These are phyloP conservation scores for Chamaecyparis obtusa DNA, from an alignment of 75 land plant species.

Conservation along the genomic window DNA sequence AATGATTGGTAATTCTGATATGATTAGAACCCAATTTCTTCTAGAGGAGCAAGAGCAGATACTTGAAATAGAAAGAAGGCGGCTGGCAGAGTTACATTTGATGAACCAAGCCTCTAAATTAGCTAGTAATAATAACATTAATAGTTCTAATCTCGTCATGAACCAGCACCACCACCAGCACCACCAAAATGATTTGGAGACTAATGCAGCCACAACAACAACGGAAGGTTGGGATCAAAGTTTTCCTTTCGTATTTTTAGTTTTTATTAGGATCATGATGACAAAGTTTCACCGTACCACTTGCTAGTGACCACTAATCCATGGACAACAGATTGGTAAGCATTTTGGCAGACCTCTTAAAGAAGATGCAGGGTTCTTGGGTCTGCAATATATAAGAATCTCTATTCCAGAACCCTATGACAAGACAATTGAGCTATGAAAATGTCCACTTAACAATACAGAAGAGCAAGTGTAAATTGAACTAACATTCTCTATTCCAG, in stretches of 20 bases:
- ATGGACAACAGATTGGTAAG: neutral
- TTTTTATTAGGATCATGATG: neutral
- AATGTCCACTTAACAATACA: neutral
- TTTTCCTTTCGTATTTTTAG: constrained; percentile 16
- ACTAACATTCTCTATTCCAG: too few relatives aligned
- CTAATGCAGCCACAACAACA: constrained; percentile 10
- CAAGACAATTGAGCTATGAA: neutral
- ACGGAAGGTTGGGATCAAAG: constrained; percentile 11
- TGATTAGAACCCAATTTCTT: neutral
- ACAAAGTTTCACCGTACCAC: neutral
- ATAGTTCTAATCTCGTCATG: neutral
- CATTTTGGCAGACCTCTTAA: too few relatives aligned
- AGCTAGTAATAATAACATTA: neutral
- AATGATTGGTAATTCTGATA: neutral
- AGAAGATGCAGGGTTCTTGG: neutral
- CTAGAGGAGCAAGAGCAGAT: constrained; percentile 16
- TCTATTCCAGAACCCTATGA: too few relatives aligned
- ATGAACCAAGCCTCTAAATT: constrained; percentile 2
- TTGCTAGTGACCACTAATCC: neutral
- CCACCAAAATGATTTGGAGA: constrained; percentile 5
- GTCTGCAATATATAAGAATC: neutral
- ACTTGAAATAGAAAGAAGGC: constrained; percentile 1
- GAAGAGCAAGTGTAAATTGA: too few relatives aligned
- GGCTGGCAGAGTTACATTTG: neutral
- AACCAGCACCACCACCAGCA: constrained; percentile 12